Conservation (phyloP, 2,329 filamentous ascomycete genomes). For the Ceratocystis smalleyi region DNA sequence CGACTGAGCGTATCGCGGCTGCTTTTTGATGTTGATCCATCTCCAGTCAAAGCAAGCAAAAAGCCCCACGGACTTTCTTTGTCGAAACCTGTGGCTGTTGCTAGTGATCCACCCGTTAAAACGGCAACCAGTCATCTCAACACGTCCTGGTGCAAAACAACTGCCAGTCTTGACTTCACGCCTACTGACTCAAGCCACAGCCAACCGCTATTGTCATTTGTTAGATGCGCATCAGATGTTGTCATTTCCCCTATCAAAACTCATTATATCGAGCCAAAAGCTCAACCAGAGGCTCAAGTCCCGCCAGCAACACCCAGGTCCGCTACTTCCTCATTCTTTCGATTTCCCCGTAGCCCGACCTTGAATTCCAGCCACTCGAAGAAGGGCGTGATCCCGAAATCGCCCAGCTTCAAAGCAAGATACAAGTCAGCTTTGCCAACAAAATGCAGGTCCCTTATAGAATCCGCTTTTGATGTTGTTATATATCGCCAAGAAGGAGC, state of each 20-base stretch:
- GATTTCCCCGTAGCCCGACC: background rate
- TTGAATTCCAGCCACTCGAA: background rate
- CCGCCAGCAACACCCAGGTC: background rate
- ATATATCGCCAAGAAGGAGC: constrained; percentile 8
- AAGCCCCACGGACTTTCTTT: background rate
- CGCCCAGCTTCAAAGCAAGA: background rate
- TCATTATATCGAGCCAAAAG: background rate
- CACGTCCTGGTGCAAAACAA: background rate
- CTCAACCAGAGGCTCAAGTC: background rate
- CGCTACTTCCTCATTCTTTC: background rate
- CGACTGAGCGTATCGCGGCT: background rate
- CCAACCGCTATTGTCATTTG: background rate
- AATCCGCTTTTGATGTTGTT: constrained; percentile 2
- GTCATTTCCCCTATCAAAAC: background rate
- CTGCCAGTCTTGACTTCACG: background rate
- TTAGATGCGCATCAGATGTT: background rate
- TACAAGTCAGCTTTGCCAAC: background rate
- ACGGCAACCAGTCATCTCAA: background rate
- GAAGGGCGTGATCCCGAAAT: background rate
- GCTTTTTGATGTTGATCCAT: background rate
- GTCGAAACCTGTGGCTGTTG: background rate
- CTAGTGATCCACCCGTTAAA: background rate
- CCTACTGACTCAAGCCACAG: background rate
- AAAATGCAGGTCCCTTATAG: background rate
- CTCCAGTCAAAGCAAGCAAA: background rate